phyloP scores from a whole-genome alignment of 2,329 filamentous ascomycete genomes.

The Penicillium sp. region DNA sequence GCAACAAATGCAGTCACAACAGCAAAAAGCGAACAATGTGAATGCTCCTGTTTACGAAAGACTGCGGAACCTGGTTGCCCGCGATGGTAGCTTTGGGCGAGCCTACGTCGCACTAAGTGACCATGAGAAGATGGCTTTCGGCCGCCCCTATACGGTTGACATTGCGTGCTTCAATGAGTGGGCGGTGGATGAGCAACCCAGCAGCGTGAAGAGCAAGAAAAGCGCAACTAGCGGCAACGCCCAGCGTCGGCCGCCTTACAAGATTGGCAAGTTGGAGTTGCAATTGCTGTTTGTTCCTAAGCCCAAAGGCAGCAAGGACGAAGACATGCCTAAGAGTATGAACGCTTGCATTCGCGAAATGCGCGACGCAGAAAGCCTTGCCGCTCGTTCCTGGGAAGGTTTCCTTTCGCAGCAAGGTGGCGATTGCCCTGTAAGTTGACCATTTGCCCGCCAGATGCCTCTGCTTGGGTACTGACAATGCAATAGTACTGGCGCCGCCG shows the following conservation, averaged over 20 bases:
- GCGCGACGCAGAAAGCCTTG: slow-evolving; percentile 81
- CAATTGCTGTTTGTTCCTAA: slow-evolving; percentile 94
- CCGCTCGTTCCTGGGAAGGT: slow-evolving; percentile 79
- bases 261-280: slow-evolving; percentile 89
- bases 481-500: slow-evolving; percentile 91
- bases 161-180: slow-evolving; percentile 98
- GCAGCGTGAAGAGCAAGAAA: slow-evolving; percentile 93
- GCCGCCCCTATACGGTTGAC: slow-evolving; percentile 82
- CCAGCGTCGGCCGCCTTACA: slow-evolving; percentile 85
- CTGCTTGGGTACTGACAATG: slow-evolving; percentile 19
- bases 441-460: background rate
- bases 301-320: slow-evolving; percentile 80
- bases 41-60: slow-evolving; percentile 70
- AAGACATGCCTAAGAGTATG: slow-evolving; percentile 99
- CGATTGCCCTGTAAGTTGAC: slow-evolving; percentile 82
- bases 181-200: slow-evolving; percentile 83
- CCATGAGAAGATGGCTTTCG: slow-evolving; percentile 84
- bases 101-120: slow-evolving; percentile 93
- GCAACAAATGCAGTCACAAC: slow-evolving; percentile 80
- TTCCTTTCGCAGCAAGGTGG: slow-evolving; percentile 94
- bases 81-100: slow-evolving; percentile 91
- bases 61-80: slow-evolving; percentile 79
- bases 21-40: slow-evolving; percentile 66
- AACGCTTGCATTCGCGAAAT: slow-evolving; percentile 93
- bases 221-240: slow-evolving; percentile 57